A percentile compares a stretch with the other conserved stretches of the same genome.
Evolutionary conservation across 192 early-diverging fungal species (phyloP).

Genomic region (Podila epigama): DNA sequence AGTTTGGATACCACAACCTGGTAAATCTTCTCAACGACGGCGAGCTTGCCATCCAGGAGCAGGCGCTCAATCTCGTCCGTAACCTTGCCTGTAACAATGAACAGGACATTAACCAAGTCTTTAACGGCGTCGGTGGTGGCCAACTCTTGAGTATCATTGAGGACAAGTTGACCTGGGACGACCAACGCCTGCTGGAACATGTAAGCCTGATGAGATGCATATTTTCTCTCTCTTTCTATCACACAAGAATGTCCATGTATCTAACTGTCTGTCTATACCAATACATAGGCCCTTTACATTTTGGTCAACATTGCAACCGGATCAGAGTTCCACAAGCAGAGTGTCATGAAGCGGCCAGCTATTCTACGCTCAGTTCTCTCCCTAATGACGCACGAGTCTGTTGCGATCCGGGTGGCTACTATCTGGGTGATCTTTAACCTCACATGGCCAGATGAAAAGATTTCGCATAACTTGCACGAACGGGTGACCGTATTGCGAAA

Average conservation of each 20-base stretch:
- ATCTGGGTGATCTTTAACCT: constrained; percentile 81
- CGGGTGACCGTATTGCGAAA: constrained; percentile 58
- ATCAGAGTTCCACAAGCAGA: constrained; percentile 64
- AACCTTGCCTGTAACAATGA: constrained; percentile 71
- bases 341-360: constrained; percentile 61
- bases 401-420: constrained; percentile 67
- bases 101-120: constrained; percentile 73
- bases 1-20: constrained; percentile 69
- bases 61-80: constrained; percentile 75
- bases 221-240: neutral
- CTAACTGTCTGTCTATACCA: neutral
- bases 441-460: constrained; percentile 69
- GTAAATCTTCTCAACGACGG: constrained; percentile 66
- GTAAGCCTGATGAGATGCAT: constrained; percentile 15
- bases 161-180: constrained; percentile 59
- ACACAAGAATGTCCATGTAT: constrained; percentile 1
- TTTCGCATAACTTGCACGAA: constrained; percentile 34
- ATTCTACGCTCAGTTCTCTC: constrained; percentile 58
- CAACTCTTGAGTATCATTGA: constrained; percentile 74
- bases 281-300: constrained; percentile 68
- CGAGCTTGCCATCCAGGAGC: constrained; percentile 73
- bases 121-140: constrained; percentile 66
- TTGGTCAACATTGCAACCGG: constrained; percentile 78
- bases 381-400: constrained; percentile 63
- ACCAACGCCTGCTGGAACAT: constrained; percentile 29